Conservation (phyloP, 306 rosid genomes). For the Dicorynia guianensis region DNA sequence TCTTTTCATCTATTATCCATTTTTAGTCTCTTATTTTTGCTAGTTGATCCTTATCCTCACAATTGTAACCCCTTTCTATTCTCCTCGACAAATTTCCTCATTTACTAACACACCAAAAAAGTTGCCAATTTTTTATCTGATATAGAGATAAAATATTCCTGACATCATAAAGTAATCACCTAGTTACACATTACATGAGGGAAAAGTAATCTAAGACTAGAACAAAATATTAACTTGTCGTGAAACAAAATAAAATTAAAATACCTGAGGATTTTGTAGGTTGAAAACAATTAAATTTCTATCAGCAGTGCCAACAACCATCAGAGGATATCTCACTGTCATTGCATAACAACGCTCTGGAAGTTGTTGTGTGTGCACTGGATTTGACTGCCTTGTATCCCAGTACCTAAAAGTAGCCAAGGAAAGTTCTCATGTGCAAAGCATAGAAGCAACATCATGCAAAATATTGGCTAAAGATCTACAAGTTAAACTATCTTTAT, state of each 20-base stretch:
- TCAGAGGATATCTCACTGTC: conserved; percentile 63
- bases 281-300: conserved; percentile 68
- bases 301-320: conserved; percentile 81
- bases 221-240: conserved; percentile 17
- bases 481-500: conserved; percentile 7
- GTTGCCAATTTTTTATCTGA: not conserved
- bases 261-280: conserved; percentile 76
- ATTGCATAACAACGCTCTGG: conserved; percentile 72
- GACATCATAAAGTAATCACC: not conserved
- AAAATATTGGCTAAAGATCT: conserved; percentile 14
- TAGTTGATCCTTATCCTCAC: no score
- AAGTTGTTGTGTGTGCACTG: conserved; percentile 72
- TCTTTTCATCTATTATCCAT: no score
- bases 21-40: no score
- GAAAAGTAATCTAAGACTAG: conserved; percentile 19
- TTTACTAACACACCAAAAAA: conserved; percentile 13
- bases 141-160: conserved; percentile 22
- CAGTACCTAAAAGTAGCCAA: conserved; percentile 54
- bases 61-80: not conserved
- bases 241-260: conserved; percentile 18
- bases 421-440: conserved; percentile 9
- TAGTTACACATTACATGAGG: not conserved
- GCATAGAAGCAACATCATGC: conserved; percentile 25
- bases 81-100: not conserved
- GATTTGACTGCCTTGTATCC: conserved; percentile 77